Conservation (phyloP, 257 asterid genomes). For the Linaria vulgaris region DNA sequence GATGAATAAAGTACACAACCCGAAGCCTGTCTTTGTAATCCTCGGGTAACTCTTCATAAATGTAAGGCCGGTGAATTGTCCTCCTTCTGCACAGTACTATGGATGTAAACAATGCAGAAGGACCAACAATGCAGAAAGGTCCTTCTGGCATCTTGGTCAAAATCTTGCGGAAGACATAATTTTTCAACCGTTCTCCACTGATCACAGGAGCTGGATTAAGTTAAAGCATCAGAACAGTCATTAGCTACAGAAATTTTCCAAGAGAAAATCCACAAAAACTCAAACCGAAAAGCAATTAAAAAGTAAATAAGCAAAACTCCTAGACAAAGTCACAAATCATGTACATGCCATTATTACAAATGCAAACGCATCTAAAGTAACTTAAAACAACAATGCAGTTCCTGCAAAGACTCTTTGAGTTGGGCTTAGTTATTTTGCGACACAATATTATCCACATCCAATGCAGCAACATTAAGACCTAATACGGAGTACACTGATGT, state of each 20-base stretch:
- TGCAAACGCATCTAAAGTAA: background rate
- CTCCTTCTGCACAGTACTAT: constrained; percentile 75
- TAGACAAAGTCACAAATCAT: background rate
- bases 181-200: constrained; percentile 79
- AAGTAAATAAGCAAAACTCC: background rate
- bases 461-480: background rate
- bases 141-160: constrained; percentile 62
- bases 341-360: background rate
- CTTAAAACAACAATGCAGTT: background rate
- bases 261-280: background rate
- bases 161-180: constrained; percentile 65
- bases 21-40: constrained; percentile 81
- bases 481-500: no score
- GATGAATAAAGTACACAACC: constrained; percentile 85
- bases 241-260: background rate
- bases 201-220: constrained; percentile 61
- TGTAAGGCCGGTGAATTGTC: constrained; percentile 90
- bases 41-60: constrained; percentile 76
- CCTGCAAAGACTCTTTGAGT: background rate
- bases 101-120: constrained; percentile 89
- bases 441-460: background rate
- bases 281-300: background rate
- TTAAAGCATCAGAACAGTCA: constrained; percentile 16
- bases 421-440: background rate
- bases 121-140: no score